Base-by-base conservation (phyloP, 2,329 filamentous ascomycete species). In the Teratosphaeria zuluensis region DNA sequence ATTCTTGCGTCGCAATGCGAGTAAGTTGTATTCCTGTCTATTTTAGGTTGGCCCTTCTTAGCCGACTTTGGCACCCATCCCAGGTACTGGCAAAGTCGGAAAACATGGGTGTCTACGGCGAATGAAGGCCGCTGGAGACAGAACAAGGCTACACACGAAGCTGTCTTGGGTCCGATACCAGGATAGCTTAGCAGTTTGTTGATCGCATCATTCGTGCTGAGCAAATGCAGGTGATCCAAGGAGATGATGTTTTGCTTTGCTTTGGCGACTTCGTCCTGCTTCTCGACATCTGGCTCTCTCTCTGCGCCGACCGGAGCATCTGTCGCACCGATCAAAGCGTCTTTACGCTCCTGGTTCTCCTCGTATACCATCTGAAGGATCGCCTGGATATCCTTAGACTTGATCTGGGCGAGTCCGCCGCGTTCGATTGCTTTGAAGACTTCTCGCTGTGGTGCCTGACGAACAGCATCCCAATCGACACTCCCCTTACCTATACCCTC, bases 391-490 rank as follows among this genome's bases (percentile, higher is more conserved):
- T 86, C 79, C 56, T 81, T 85, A 60, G 84, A 85, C 72, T 92
- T 94, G 16, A 79, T 78, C n/a, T 82, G 80, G 2, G 84, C 86
- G 1, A 92, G 76, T 0, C 90, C 90, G 9, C 88, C 89, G 7
- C 76, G 74, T 64, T 84, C 84, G 67, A 94, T 90, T 0, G 87
- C 82, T 55, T 86, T 75, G 53, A 81, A 82, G n/a, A 94, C 77
- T 5, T 87, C 82, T 46, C 81, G 76, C 4, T 82, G 69, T 1
- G 82, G 72, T 1, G 85, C 82, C 30, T 75, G 71, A 24, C 84
- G 81, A 1, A 92, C 85, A 9, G 82, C 83, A 64, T 90, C 83
- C 87, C 88, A 92, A 68, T 91, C 78, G 7, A 91, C 85, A 57
- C 86, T 89, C 2, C 86, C 86, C 64, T 86, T 84, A 4, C 86